A percentile compares a stretch with the other conserved stretches of the same genome.
These are phyloP conservation scores for Talinum fruticosum DNA, from an alignment of 148 eudicot species.

Conservation along the genomic window DNA sequence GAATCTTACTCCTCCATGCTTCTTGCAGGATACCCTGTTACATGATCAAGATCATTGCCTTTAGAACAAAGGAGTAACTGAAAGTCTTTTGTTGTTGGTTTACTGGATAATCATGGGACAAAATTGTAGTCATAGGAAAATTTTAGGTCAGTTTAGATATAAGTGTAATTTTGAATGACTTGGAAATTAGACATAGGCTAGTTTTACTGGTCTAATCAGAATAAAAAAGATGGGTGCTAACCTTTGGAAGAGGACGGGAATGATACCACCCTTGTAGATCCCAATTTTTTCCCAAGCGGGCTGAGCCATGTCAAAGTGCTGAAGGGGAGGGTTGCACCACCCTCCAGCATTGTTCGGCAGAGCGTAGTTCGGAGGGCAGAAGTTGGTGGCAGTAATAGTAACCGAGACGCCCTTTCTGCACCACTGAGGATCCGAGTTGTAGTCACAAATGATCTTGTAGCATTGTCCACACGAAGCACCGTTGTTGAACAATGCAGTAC, in stretches of 20 bases:
- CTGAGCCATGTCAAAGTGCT: conserved; percentile 95
- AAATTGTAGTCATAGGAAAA: no score
- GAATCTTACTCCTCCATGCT: conserved; percentile 85
- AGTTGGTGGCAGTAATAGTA: conserved; percentile 79
- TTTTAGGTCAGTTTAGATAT: no score
- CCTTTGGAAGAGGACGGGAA: conserved; percentile 83
- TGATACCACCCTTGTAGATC: conserved; percentile 73
- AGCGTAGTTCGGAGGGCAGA: conserved; percentile 85
- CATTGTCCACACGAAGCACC: conserved; percentile 90
- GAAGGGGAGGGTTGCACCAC: conserved; percentile 96
- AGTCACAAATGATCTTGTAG: conserved; percentile 73
- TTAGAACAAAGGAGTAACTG: background rate
- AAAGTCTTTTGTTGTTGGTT: no score
- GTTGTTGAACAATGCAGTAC: conserved; percentile 78
- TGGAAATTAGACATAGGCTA: no score
- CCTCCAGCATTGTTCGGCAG: conserved; percentile 65
- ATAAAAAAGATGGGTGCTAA: conserved; percentile 3
- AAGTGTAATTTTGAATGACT: no score
- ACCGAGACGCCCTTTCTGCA: conserved; percentile 61
- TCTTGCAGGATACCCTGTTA: conserved; percentile 72
- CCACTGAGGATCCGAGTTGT: conserved; percentile 44
- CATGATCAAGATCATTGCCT: background rate
- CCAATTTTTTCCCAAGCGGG: conserved; percentile 98
- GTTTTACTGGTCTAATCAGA: background rate
- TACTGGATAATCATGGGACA: no score